A percentile compares a stretch with the other conserved stretches of the same genome.
These are phyloP conservation scores for Fraxinus pennsylvanica DNA, from an alignment of 257 asterid species.

Conservation along the genomic window DNA sequence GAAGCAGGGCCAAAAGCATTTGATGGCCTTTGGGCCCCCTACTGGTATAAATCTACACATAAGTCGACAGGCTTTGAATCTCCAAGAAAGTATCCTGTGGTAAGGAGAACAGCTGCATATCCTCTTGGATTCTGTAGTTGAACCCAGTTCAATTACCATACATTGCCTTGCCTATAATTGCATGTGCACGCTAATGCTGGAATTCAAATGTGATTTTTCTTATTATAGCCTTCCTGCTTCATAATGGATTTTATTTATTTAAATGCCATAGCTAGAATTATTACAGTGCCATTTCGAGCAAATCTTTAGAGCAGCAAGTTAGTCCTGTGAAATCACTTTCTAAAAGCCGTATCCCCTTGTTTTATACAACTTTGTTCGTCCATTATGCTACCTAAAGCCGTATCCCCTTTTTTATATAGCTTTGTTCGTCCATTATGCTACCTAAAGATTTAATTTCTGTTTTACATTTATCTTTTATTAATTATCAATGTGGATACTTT, in stretches of 20 bases:
- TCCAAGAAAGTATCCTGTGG: conserved; percentile 60
- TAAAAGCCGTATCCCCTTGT: not conserved
- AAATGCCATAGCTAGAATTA: not conserved
- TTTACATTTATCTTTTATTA: not conserved
- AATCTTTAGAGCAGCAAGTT: not conserved
- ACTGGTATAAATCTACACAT: conserved; percentile 70
- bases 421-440: not conserved
- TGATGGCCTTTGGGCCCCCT: conserved; percentile 91
- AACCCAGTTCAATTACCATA: not conserved
- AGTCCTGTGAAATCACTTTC: not conserved
- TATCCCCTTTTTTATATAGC: not conserved
- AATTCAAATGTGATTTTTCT: not conserved
- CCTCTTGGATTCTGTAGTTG: conserved; percentile 4
- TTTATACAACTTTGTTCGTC: not conserved
- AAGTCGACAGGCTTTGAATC: conserved; percentile 62
- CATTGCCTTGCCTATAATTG: not conserved
- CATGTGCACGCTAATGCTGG: not conserved
- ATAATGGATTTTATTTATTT: not conserved
- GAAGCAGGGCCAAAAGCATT: conserved; percentile 75
- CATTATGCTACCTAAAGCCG: not conserved
- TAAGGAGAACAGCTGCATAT: conserved; percentile 29
- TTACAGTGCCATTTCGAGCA: not conserved
- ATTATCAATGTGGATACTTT: not conserved
- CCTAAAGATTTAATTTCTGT: not conserved
- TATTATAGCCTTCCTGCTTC: not conserved